Percentiles rank a stretch among this genome's conserved stretches.
These are phyloP conservation scores for Teunomyces cretensis DNA, from an alignment of 805 yeast genomes.

Conservation along the genomic window DNA sequence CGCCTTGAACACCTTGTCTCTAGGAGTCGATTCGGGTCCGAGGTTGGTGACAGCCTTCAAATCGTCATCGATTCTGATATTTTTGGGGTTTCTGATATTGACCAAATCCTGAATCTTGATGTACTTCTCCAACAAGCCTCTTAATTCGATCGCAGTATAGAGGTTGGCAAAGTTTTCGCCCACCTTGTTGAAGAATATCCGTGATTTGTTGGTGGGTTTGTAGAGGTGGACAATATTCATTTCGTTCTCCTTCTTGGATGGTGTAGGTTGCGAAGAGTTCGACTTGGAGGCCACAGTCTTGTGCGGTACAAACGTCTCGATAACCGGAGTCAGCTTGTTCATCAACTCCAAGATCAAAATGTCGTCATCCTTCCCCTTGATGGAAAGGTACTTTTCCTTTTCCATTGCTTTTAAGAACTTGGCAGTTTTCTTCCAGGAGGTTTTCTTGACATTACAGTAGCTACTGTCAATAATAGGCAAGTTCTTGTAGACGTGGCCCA, in stretches of 20 bases:
- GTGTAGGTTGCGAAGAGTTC: slow-evolving; percentile 16
- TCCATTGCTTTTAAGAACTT: slow-evolving; percentile 87
- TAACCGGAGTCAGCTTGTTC: slow-evolving; percentile 42
- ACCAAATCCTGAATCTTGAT: slow-evolving; percentile 53
- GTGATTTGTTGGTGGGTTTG: slow-evolving; percentile 55
- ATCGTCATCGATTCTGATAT: slow-evolving; percentile 54
- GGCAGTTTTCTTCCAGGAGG: slow-evolving; percentile 87
- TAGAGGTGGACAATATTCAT: slow-evolving; percentile 42
- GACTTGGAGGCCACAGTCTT: slow-evolving; percentile 27
- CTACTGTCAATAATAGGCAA: slow-evolving; percentile 64
- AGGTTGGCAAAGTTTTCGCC: slow-evolving; percentile 36
- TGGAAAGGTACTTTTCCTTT: slow-evolving; percentile 62
- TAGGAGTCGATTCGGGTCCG: slow-evolving; percentile 27
- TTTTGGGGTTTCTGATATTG: slow-evolving; percentile 50
- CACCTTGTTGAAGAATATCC: slow-evolving; percentile 46
- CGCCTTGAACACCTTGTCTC: slow-evolving; percentile 46
- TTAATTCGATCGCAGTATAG: slow-evolving; percentile 57
- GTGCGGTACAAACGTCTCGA: slow-evolving; percentile 67
- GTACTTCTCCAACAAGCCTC: slow-evolving; percentile 53
- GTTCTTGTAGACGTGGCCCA: slow-evolving; percentile 66
- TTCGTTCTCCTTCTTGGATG: slow-evolving; percentile 25
- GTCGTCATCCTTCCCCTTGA: slow-evolving; percentile 87
- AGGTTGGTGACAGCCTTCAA: slow-evolving; percentile 45
- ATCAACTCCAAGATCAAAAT: slow-evolving; percentile 55
- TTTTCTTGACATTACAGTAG: slow-evolving; percentile 64